Evolutionary conservation across 1,284 basidiomycete genomes (phyloP).

Genomic region (Trametes sp.): DNA sequence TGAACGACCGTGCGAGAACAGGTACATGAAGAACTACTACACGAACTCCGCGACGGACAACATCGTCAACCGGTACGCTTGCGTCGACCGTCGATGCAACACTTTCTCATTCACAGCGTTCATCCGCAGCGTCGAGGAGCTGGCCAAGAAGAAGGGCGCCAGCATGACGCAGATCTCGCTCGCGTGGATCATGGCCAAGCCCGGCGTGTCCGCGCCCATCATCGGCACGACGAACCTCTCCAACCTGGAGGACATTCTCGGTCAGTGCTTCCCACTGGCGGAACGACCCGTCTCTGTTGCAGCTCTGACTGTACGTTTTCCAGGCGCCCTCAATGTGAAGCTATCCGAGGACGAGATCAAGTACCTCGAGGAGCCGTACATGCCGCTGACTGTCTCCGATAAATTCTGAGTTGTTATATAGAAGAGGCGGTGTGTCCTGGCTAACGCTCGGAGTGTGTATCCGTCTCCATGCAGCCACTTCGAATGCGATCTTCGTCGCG

Average conservation of each 20-base stretch:
- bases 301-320: background rate
- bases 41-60: background rate
- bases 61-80: slow-evolving; percentile 14
- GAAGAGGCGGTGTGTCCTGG: too few species aligned
- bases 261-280: slow-evolving; percentile 20
- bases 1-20: background rate
- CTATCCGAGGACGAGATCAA: slow-evolving; percentile 54
- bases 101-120: too few species aligned
- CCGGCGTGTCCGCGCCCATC: slow-evolving; percentile 46
- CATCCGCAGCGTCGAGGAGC: slow-evolving; percentile 50
- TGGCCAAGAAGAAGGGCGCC: slow-evolving; percentile 44
- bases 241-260: slow-evolving; percentile 44
- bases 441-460: too few species aligned
- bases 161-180: slow-evolving; percentile 50
- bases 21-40: background rate
- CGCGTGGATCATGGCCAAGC: slow-evolving; percentile 45
- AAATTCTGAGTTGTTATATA: slow-evolving; percentile 8
- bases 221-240: slow-evolving; percentile 48
- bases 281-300: background rate
- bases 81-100: too few species aligned
- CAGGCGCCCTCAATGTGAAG: slow-evolving; percentile 44
- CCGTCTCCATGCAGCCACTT: too few species aligned
- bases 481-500: too few species aligned
- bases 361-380: slow-evolving; percentile 53
- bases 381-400: slow-evolving; percentile 10